Conservation (phyloP, 2,329 filamentous ascomycete species). For the Hirsutella minnesotensis region DNA sequence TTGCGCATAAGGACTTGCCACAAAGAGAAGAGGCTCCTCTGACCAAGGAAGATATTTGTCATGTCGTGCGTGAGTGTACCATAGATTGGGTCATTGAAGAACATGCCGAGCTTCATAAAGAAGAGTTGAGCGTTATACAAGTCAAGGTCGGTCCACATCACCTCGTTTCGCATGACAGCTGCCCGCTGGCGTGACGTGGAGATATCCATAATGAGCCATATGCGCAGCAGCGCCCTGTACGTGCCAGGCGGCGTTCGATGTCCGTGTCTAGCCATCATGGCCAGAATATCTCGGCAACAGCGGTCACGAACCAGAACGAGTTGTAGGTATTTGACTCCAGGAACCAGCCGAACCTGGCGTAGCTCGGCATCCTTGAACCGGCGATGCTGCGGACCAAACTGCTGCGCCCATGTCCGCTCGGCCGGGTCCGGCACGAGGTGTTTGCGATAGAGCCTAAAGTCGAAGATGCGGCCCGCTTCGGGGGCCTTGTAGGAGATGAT, state of each 20-base stretch:
- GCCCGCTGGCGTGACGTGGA: slow-evolving; percentile 43
- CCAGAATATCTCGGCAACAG: slow-evolving; percentile 49
- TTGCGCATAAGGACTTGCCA: slow-evolving; percentile 48
- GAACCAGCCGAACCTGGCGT: slow-evolving; percentile 36
- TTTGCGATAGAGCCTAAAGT: slow-evolving; percentile 44
- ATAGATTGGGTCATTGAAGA: slow-evolving; percentile 51
- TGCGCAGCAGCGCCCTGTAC: slow-evolving; percentile 41
- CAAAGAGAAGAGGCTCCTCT: slow-evolving; percentile 41
- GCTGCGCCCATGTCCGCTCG: slow-evolving; percentile 25
- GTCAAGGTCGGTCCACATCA: slow-evolving; percentile 46
- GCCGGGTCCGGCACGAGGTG: slow-evolving; percentile 50
- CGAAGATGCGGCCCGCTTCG: slow-evolving; percentile 44
- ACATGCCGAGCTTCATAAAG: slow-evolving; percentile 60
- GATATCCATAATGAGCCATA: slow-evolving; percentile 65
- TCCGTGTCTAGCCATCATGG: slow-evolving; percentile 43
- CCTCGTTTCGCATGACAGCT: slow-evolving; percentile 37
- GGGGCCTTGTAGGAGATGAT: slow-evolving; percentile 43
- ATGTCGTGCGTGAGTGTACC: slow-evolving; percentile 38
- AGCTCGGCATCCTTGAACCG: slow-evolving; percentile 1
- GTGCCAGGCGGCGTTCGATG: slow-evolving; percentile 41
- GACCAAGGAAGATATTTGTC: slow-evolving; percentile 47
- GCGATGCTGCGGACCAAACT: slow-evolving; percentile 4
- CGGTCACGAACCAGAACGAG: slow-evolving; percentile 51
- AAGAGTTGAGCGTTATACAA: slow-evolving; percentile 52
- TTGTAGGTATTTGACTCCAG: slow-evolving; percentile 54